Evolutionary conservation across 75 land plant genomes (phyloP), one percentile per base, ranked within the genome.

Genomic region (Sequoiadendron giganteum): DNA sequence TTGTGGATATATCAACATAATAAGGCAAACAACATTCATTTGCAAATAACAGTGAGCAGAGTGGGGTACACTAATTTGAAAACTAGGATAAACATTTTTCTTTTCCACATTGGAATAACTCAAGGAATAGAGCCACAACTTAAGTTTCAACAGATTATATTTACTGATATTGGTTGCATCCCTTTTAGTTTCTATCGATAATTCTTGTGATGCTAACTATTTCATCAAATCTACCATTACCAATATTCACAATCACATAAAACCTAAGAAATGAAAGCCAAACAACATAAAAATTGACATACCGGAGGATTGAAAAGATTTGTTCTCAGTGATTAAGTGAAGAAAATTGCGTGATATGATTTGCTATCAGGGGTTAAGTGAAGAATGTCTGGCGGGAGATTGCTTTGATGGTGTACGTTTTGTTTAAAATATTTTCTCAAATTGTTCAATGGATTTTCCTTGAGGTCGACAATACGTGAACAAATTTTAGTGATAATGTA

Each of bases 221-320:
- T 76, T 13, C 32, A 45, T 18, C 5, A 75, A 38, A 39, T n/a
- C n/a, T 40, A 34, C 4, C 42, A n/a, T 19, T 38, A 56, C 10
- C 52, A 82, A 45, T 43, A 43, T 82, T 45, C n/a, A n/a, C 52
- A 28, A 4, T 82, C 3, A 18, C 21, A 43, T 82, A 9, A 42
- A 30, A 45, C 47, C 21, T 1, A 82, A 47, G 13, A 42, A 43
- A 47, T 47, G n/a, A 10, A 28, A 89, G 19, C n/a, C 43, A 72
- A 36, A 39, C 58, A 42, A 88, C 39, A 87, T 47, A 10, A 87
- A 54, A 34, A 88, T 25, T 43, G n/a, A n/a, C 13, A 39, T 86
- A 97, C 99, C 98, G 95, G 99, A 70, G 99, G 99, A 94, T 98
- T 97, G 70, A 98, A 92, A 88, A 98, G 95, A 88, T 97, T 98